phyloP scores from a whole-genome alignment of 2,329 filamentous ascomycete genomes.

The Biscogniauxia mediterranea region DNA sequence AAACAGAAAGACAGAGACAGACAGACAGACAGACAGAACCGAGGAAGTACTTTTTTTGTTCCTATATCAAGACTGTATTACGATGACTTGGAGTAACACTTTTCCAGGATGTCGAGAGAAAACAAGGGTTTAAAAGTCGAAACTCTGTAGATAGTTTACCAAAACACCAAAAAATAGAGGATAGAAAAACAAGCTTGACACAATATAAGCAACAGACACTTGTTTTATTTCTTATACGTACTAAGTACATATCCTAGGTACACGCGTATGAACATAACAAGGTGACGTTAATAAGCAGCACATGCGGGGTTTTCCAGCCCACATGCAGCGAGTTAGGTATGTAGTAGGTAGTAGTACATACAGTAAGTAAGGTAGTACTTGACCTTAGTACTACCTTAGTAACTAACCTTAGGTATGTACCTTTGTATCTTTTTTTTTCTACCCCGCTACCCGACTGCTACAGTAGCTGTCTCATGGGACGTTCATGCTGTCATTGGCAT shows the following conservation, averaged over 20 bases:
- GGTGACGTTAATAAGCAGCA: not conserved
- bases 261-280: not conserved
- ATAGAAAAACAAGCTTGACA: conserved; percentile 9
- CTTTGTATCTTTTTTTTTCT: not conserved
- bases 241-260: not conserved
- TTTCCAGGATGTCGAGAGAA: conserved; percentile 15
- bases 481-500: not conserved
- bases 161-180: conserved; percentile 10
- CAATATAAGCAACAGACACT: conserved; percentile 13
- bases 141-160: conserved; percentile 15
- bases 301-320: too few relatives aligned
- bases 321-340: too few relatives aligned
- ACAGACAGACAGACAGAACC: too few relatives aligned
- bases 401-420: not conserved
- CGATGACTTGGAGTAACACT: conserved; percentile 17
- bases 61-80: conserved; percentile 16
- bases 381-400: too few relatives aligned
- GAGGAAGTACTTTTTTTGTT: not conserved
- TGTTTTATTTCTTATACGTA: not conserved
- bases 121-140: not conserved
- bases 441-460: not conserved
- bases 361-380: too few relatives aligned
- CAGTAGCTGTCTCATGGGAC: not conserved
- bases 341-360: too few relatives aligned
- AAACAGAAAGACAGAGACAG: too few relatives aligned